phyloP scores from a whole-genome alignment of 225 moss, liverwort and hornwort species.

The Climacium dendroides region DNA sequence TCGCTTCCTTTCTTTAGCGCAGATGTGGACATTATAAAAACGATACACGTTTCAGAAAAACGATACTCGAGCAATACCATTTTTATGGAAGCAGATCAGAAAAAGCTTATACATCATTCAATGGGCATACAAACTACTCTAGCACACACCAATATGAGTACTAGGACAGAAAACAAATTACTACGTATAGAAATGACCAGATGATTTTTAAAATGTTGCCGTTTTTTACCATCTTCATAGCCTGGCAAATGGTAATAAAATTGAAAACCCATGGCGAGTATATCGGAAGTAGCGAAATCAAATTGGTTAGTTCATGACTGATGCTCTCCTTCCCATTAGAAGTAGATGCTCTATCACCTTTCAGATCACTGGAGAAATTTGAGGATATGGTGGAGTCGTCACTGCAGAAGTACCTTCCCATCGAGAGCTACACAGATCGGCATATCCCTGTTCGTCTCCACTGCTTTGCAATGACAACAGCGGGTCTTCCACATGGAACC shows the following conservation, averaged over 20 bases:
- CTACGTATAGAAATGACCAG: not conserved
- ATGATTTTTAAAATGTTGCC: not conserved
- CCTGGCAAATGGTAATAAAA: not conserved
- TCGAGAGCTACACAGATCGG: constrained; percentile 76
- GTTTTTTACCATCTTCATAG: not conserved
- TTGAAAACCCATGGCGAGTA: not conserved
- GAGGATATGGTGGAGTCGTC: not conserved
- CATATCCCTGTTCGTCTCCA: constrained; percentile 62
- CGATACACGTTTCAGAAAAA: not conserved
- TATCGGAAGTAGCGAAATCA: not conserved
- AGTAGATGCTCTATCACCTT: not conserved
- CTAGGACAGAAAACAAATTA: not conserved
- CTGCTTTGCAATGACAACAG: constrained; percentile 54
- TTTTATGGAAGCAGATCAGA: not conserved
- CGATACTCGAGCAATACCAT: not conserved
- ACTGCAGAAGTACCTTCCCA: constrained; percentile 39
- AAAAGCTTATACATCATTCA: not conserved
- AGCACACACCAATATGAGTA: not conserved
- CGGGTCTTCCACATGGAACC: constrained; percentile 95
- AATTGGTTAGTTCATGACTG: not conserved
- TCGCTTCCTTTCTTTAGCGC: not conserved
- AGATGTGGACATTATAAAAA: not conserved
- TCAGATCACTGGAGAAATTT: not conserved
- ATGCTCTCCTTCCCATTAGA: not conserved
- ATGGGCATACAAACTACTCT: not conserved